These are phyloP conservation scores for Aureobasidium lini DNA, from an alignment of 2,329 filamentous ascomycete genomes.

Conservation along the genomic window DNA sequence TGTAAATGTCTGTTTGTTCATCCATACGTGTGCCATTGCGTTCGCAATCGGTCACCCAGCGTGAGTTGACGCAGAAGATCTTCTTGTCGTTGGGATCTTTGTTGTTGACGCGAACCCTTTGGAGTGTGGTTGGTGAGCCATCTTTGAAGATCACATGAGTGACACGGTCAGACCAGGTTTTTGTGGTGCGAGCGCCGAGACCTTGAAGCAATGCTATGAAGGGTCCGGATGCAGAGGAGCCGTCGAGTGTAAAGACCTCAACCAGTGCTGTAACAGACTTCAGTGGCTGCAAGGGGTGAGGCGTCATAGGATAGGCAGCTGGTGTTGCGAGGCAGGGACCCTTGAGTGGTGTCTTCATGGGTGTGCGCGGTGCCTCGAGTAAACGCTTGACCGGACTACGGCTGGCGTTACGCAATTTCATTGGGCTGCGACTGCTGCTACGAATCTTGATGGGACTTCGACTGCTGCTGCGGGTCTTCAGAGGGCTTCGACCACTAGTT, in stretches of 20 bases:
- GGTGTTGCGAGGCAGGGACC: conserved; percentile 22
- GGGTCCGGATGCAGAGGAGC: conserved; percentile 27
- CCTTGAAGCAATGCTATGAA: conserved; percentile 29
- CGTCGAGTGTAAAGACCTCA: conserved; percentile 30
- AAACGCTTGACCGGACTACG: conserved; percentile 22
- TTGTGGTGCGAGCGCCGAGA: conserved; percentile 29
- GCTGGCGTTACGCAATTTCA: neutral
- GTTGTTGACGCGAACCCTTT: conserved; percentile 27
- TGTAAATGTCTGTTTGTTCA: conserved; percentile 27
- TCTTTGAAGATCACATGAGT: conserved; percentile 34
- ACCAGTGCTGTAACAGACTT: conserved; percentile 28
- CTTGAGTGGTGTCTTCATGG: conserved; percentile 23
- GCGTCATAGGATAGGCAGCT: conserved; percentile 27
- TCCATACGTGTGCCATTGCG: conserved; percentile 23
- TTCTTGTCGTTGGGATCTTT: conserved; percentile 22
- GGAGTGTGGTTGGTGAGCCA: conserved; percentile 28
- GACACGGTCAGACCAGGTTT: conserved; percentile 29
- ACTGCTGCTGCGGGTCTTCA: neutral
- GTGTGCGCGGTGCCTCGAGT: conserved; percentile 14
- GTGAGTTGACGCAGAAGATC: conserved; percentile 31
- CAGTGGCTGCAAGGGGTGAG: conserved; percentile 28
- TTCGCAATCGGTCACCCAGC: conserved; percentile 32
- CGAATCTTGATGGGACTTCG: neutral
- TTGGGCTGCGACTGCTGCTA: neutral
- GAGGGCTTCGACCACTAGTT: neutral